Evolutionary conservation across 495 filamentous ascomycete genomes (phyloP).

Genomic region (Apodospora peruviana): DNA sequence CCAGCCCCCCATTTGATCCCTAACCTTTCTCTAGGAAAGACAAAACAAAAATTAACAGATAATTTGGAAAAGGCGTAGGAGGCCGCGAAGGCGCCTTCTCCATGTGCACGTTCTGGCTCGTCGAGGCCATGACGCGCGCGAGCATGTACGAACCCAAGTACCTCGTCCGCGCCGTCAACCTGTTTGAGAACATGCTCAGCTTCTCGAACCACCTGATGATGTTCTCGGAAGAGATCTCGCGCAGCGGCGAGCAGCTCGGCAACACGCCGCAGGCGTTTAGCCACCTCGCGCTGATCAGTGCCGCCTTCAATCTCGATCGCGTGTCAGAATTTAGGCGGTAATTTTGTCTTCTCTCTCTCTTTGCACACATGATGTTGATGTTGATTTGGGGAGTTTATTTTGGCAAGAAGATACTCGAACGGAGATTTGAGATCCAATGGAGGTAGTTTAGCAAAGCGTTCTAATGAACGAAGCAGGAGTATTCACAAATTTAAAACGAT

Average conservation of each 20-base stretch:
- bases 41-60: no score
- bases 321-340: constrained; percentile 27
- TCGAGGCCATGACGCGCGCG: constrained; percentile 67
- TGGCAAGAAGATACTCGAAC: no score
- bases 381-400: neutral
- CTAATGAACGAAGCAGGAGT: no score
- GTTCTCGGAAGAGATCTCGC: constrained; percentile 71
- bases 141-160: constrained; percentile 61
- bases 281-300: constrained; percentile 65
- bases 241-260: constrained; percentile 63
- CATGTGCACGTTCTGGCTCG: constrained; percentile 76
- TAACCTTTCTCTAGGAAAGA: no score
- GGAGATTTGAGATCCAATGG: no score
- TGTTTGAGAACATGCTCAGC: constrained; percentile 69
- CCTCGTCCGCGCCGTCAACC: constrained; percentile 53
- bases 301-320: constrained; percentile 65
- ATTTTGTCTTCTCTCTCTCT: neutral
- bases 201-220: constrained; percentile 69
- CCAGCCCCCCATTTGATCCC: no score
- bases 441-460: no score
- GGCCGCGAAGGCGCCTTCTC: constrained; percentile 70
- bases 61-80: constrained; percentile 68
- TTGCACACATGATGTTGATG: neutral
- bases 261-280: constrained; percentile 73
- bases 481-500: no score